Base-by-base conservation (phyloP, 805 yeast species). In the Candida caryicola region DNA sequence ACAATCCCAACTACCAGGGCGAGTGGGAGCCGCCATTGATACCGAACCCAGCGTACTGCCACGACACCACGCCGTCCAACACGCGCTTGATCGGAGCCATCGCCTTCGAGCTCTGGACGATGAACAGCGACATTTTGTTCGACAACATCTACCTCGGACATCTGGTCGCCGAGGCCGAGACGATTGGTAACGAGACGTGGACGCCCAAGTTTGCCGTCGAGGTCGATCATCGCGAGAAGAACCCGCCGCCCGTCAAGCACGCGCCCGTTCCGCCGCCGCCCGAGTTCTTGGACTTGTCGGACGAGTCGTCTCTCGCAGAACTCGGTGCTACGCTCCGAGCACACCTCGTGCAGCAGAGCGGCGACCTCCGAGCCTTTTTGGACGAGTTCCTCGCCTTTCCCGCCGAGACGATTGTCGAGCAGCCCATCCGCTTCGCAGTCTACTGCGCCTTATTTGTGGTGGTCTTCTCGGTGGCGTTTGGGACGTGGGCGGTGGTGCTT, bases 71-170 rank as follows among this genome's bases (percentile, higher is more conserved):
- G 4, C 89, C 93, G 4, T 68, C 82, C 8, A 68, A 79, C 46
- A 60, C 82, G 41, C 81, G 77, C 49, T 77, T 81, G 23, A 77
- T 87, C 46, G 90, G 89, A 17, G 95, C 85, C 8, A 51, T 88
- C 31, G 96, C 95, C 6, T 85, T 90, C 54, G 97, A 89, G 60
- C 67, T 89, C 46, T 89, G 96, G 95, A 77, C 91, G 33, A 83
- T 89, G 81, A 82, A 85, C 46, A 71, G 72, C 30, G 77, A 85
- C 34, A 76, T 88, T 35, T 50, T 85, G 57, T 86, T 89, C 57
- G 87, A 87, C 59, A 86, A 89, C 64, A 77, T 89, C 44, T 90
- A 89, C 58, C 59, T 89, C 44, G 96, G 96, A 21, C 90, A 86
- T 55, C 79, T 85, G 1, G 66, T 89, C n/a, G 69, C 65, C 27